Percentiles rank a stretch among this genome's conserved stretches.
Evolutionary conservation across 257 asterid genomes (phyloP).

Genomic region (Anisodus acutangulus): DNA sequence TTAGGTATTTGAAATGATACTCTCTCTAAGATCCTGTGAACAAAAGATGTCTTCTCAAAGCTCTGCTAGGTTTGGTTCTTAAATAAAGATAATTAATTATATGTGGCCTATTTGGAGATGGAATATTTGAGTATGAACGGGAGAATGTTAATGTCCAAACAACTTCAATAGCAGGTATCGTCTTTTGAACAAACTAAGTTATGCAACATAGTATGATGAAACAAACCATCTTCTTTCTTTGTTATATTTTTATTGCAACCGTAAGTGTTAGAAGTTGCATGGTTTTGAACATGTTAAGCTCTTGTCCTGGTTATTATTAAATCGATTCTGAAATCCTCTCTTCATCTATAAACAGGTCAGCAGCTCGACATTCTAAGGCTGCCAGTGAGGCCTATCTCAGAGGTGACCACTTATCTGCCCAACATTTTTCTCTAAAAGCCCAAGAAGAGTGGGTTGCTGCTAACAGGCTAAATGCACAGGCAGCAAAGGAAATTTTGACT

Average conservation of each 20-base stretch:
- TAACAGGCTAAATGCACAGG: constrained; percentile 71
- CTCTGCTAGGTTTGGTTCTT: neutral
- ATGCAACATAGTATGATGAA: constrained; percentile 10
- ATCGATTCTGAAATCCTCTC: constrained; percentile 17
- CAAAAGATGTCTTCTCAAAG: constrained; percentile 12
- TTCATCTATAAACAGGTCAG: constrained; percentile 60
- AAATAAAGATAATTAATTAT: constrained; percentile 7
- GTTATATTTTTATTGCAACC: neutral
- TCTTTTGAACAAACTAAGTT: neutral
- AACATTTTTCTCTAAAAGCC: constrained; percentile 63
- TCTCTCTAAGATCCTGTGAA: constrained; percentile 16
- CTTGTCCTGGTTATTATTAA: neutral
- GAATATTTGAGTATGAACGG: neutral
- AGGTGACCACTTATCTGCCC: constrained; percentile 81
- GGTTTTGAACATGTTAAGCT: neutral
- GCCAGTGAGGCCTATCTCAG: constrained; percentile 72
- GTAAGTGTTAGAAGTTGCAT: neutral
- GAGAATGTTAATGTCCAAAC: neutral
- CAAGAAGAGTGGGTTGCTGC: constrained; percentile 78
- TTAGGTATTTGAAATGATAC: neutral
- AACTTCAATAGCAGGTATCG: neutral
- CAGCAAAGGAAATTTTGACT: constrained; percentile 76
- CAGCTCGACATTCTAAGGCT: constrained; percentile 73
- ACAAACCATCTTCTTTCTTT: neutral
- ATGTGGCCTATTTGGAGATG: constrained; percentile 2